Percentiles rank a stretch among this genome's conserved stretches.
phyloP scores from a whole-genome alignment of 805 yeast species.

The Metschnikowia chrysomelidarum region DNA sequence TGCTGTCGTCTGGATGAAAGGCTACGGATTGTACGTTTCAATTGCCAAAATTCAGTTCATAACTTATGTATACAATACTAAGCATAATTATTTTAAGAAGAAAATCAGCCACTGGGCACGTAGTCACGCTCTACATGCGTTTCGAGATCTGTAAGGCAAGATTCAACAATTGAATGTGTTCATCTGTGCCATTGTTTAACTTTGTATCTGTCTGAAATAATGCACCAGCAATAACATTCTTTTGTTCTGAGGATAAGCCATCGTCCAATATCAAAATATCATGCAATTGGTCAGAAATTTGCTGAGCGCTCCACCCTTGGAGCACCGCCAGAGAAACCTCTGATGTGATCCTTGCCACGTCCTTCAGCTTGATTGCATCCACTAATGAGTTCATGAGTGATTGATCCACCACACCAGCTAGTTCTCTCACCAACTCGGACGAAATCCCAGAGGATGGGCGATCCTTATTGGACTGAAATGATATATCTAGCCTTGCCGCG shows the following conservation, averaged over 20 bases:
- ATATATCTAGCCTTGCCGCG: conserved; percentile 17
- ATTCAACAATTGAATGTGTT: conserved; percentile 76
- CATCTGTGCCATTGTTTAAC: conserved; percentile 84
- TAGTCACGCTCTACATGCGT: not conserved
- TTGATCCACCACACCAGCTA: conserved; percentile 72
- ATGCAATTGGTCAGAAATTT: conserved; percentile 69
- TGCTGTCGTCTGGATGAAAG: no score
- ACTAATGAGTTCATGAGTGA: conserved; percentile 43
- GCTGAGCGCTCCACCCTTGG: conserved; percentile 80
- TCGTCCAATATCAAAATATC: conserved; percentile 61
- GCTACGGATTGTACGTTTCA: no score
- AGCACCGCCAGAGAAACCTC: conserved; percentile 51
- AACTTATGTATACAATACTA: no score
- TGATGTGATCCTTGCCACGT: conserved; percentile 30
- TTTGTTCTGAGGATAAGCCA: conserved; percentile 47
- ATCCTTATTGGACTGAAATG: conserved; percentile 13
- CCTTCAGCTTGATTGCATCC: conserved; percentile 26
- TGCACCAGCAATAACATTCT: conserved; percentile 60
- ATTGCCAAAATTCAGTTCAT: no score
- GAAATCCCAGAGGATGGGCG: conserved; percentile 39
- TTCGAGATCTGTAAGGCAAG: conserved; percentile 39
- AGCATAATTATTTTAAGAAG: no score
- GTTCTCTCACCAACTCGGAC: conserved; percentile 53
- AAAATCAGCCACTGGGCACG: no score
- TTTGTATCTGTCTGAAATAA: conserved; percentile 75